A percentile compares a stretch with the other conserved stretches of the same genome.
Conservation (phyloP, 768 basidiomycete genomes). For the Coprinopsis sp. region DNA sequence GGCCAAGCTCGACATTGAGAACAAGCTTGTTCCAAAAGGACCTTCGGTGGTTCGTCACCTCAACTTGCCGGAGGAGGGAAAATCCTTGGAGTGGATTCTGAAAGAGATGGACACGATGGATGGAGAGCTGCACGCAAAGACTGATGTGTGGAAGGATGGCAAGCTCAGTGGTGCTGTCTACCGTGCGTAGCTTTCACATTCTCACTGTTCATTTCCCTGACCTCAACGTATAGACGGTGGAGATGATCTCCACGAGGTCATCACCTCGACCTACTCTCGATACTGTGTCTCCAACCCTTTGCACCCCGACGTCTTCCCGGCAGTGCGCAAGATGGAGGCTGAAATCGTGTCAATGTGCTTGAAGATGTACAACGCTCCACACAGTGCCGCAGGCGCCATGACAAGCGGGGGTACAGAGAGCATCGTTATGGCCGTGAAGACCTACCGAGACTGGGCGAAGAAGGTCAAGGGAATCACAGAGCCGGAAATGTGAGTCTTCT, state of each 20-base stretch:
- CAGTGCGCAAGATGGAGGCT: conserved; percentile 94
- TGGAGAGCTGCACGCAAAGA: conserved; percentile 36
- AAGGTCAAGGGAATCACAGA: conserved; percentile 81
- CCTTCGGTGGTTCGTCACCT: conserved; percentile 61
- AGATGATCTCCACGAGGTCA: conserved; percentile 70
- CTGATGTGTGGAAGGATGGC: conserved; percentile 59
- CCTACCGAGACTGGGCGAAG: conserved; percentile 89
- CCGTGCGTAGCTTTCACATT: conserved; percentile 43
- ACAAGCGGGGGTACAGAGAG: conserved; percentile 96
- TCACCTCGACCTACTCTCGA: conserved; percentile 74
- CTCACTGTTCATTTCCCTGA: not conserved
- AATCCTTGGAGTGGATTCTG: conserved; percentile 66
- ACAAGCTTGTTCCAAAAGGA: conserved; percentile 62
- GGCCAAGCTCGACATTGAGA: conserved; percentile 62
- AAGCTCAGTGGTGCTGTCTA: conserved; percentile 85
- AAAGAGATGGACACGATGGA: conserved; percentile 83
- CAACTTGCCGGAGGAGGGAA: conserved; percentile 58
- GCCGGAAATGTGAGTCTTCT: conserved; percentile 77
- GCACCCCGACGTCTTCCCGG: conserved; percentile 91
- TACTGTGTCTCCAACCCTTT: conserved; percentile 88
- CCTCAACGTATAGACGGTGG: conserved; percentile 61
- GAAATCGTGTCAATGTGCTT: conserved; percentile 89
- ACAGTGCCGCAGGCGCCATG: conserved; percentile 87
- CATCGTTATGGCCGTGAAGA: conserved; percentile 93
- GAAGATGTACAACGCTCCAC: conserved; percentile 76